Conservation (phyloP, 306 rosid species). For the Astragalus glycyphyllos region DNA sequence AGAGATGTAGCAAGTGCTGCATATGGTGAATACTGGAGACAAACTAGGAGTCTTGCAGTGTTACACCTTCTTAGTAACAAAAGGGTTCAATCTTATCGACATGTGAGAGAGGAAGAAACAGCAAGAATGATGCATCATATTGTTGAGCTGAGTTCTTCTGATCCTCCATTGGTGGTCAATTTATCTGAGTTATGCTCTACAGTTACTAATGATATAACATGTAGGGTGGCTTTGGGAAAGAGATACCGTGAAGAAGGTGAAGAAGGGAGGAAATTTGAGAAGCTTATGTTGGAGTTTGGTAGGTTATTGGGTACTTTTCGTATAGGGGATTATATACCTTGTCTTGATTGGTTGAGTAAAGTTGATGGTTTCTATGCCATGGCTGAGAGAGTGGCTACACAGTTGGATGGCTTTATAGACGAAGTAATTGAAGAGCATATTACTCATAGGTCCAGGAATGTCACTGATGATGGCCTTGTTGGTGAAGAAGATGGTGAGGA, state of each 20-base stretch:
- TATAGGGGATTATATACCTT: slow-evolving; percentile 34
- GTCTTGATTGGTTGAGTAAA: slow-evolving; percentile 40
- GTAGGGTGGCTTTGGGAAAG: slow-evolving; percentile 33
- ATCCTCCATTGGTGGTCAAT: neutral
- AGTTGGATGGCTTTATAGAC: slow-evolving; percentile 30
- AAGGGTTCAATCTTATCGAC: slow-evolving; percentile 22
- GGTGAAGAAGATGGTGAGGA: neutral
- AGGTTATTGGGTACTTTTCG: slow-evolving; percentile 27
- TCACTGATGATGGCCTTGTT: neutral
- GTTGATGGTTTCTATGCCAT: slow-evolving; percentile 19
- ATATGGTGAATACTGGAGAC: slow-evolving; percentile 34
- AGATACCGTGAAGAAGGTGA: slow-evolving; percentile 4
- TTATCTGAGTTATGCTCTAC: slow-evolving; percentile 12
- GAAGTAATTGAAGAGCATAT: slow-evolving; percentile 3
- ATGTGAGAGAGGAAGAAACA: slow-evolving; percentile 31
- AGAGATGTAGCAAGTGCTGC: slow-evolving; percentile 18
- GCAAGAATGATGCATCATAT: slow-evolving; percentile 19
- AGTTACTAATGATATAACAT: slow-evolving; percentile 27
- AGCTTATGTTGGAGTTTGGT: slow-evolving; percentile 4
- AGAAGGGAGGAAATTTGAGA: slow-evolving; percentile 25
- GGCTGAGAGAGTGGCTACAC: slow-evolving; percentile 20
- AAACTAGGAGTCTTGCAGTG: slow-evolving; percentile 7
- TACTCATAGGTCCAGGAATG: neutral
- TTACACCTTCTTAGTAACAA: slow-evolving; percentile 34
- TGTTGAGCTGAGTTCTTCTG: neutral